Evolutionary conservation across 2,329 filamentous ascomycete genomes (phyloP).

Genomic region (Corinectria fuckeliana): DNA sequence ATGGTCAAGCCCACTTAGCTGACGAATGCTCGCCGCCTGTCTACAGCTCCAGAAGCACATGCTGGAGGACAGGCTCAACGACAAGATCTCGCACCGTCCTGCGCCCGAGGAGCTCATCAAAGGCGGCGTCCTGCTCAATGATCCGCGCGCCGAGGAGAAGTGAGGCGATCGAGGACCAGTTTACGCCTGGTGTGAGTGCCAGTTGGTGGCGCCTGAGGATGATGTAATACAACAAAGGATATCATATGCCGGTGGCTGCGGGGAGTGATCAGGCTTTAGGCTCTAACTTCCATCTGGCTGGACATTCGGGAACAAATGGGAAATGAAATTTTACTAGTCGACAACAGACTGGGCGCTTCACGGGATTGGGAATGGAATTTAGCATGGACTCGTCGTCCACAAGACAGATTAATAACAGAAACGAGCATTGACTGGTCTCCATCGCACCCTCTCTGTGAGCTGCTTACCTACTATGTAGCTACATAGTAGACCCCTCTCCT

Average conservation of each 20-base stretch:
- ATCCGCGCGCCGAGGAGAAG: conserved; percentile 64
- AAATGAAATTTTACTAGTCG: neutral
- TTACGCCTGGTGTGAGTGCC: conserved; percentile 63
- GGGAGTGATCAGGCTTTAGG: neutral
- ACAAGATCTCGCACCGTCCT: conserved; percentile 82
- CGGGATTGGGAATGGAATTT: neutral
- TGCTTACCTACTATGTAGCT: too few relatives aligned
- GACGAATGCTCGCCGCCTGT: conserved; percentile 9
- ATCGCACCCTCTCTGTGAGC: too few relatives aligned
- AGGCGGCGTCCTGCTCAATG: conserved; percentile 78
- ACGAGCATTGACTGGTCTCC: neutral
- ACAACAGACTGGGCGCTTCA: neutral
- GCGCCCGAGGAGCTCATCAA: conserved; percentile 77
- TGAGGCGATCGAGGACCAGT: conserved; percentile 70
- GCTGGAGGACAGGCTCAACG: conserved; percentile 84
- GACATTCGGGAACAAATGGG: neutral
- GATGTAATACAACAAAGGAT: conserved; percentile 31
- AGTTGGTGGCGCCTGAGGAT: conserved; percentile 59
- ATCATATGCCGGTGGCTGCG: neutral
- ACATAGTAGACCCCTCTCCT: too few relatives aligned
- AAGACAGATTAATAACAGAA: conserved; percentile 8
- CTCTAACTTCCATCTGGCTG: neutral
- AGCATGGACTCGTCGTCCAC: neutral
- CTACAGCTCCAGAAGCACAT: conserved; percentile 80
- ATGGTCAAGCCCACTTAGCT: conserved; percentile 15